Evolutionary conservation across 352 stramenopile genomes (phyloP).

Genomic region (Thalassiosira hispida): DNA sequence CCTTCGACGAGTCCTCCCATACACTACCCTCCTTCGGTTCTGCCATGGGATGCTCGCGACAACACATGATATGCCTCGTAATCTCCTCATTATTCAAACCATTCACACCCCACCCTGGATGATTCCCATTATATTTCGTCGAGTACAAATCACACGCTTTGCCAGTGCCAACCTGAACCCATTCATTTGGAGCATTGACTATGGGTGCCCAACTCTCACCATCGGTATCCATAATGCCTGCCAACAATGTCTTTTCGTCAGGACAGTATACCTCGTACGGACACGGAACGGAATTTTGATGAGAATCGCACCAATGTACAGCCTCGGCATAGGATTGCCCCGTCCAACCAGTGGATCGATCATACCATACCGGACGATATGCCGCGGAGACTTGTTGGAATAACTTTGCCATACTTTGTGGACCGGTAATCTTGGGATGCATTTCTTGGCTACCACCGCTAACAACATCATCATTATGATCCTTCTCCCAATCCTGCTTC

Average conservation of each 20-base stretch:
- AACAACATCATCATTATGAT: neutral
- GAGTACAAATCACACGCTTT: conserved; percentile 31
- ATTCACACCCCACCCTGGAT: conserved; percentile 19
- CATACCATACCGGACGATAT: conserved; percentile 42
- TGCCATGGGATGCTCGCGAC: conserved; percentile 5
- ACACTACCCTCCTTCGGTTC: neutral
- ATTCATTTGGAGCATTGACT: conserved; percentile 35
- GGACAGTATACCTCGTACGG: conserved; percentile 52
- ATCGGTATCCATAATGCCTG: conserved; percentile 19
- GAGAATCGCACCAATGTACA: conserved; percentile 29
- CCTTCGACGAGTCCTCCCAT: neutral
- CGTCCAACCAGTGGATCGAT: conserved; percentile 38
- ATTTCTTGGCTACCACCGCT: too few species aligned
- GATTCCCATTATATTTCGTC: neutral
- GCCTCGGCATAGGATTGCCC: conserved; percentile 44
- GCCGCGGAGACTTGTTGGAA: conserved; percentile 25
- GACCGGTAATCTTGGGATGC: too few species aligned
- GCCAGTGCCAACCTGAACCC: conserved; percentile 34
- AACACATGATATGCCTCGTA: conserved; percentile 44
- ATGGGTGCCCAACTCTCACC: conserved; percentile 41
- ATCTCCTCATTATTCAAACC: conserved; percentile 26
- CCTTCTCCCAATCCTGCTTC: conserved; percentile 31
- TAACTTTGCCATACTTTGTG: conserved; percentile 17
- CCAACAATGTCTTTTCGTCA: conserved; percentile 20
- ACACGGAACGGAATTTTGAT: conserved; percentile 39